These are phyloP conservation scores for Rhodotorula graminis DNA, from an alignment of 768 basidiomycete species.

Conservation along the genomic window DNA sequence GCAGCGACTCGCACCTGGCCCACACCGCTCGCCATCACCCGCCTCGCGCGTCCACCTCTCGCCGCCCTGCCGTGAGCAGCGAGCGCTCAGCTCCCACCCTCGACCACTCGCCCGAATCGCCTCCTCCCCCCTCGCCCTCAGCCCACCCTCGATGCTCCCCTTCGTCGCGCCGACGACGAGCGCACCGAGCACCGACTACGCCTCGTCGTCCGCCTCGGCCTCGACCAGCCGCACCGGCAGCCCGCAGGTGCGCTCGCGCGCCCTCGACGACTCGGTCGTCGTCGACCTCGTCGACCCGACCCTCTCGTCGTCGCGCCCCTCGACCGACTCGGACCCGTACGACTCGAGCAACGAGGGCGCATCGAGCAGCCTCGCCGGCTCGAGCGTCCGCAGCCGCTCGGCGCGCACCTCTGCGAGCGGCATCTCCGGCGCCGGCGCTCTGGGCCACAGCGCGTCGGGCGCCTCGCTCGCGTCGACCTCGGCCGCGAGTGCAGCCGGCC, in stretches of 20 bases:
- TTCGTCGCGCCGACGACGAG: not conserved
- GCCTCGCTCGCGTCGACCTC: not conserved
- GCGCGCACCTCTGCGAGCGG: not conserved
- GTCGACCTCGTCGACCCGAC: not conserved
- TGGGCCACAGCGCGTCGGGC: not conserved
- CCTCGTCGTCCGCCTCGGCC: not conserved
- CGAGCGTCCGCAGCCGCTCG: not conserved
- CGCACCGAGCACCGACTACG: not conserved
- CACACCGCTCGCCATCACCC: too few species aligned
- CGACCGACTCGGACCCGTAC: slow-evolving; percentile 28
- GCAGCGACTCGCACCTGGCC: too few species aligned
- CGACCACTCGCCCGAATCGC: not conserved
- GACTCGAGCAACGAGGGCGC: slow-evolving; percentile 24
- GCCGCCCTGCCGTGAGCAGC: too few species aligned
- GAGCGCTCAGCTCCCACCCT: too few species aligned
- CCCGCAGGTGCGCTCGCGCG: not conserved
- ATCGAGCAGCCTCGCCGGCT: not conserved
- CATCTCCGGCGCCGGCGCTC: not conserved
- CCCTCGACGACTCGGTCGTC: not conserved
- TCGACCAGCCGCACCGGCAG: not conserved
- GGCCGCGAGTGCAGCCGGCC: not conserved
- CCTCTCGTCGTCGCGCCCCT: not conserved
- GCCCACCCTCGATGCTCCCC: not conserved
- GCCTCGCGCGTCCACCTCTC: too few species aligned
- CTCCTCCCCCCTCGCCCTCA: not conserved